Conservation (phyloP, 192 early-diverging fungal species). For the Podila epigama region DNA sequence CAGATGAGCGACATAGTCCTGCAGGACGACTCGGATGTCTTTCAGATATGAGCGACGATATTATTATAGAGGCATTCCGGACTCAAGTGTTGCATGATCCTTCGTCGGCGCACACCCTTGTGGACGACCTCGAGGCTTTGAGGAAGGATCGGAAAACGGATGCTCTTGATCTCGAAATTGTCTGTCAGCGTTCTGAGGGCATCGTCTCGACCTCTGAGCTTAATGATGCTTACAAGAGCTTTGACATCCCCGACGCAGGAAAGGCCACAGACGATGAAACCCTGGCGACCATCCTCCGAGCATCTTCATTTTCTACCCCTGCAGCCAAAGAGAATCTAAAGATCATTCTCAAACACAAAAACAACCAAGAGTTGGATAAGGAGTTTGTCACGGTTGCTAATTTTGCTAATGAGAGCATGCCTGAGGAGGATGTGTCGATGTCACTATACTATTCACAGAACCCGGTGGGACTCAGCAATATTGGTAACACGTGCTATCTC, state of each 20-base stretch:
- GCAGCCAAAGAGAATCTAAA: constrained; percentile 35
- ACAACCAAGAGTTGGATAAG: constrained; percentile 12
- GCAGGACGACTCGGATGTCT: constrained; percentile 21
- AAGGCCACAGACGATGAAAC: constrained; percentile 44
- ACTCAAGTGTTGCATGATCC: constrained; percentile 56
- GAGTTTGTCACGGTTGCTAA: constrained; percentile 2
- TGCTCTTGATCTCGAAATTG: constrained; percentile 54
- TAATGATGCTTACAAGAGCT: constrained; percentile 50
- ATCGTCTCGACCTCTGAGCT: constrained; percentile 54
- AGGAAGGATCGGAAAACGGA: constrained; percentile 42
- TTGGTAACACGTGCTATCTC: constrained; percentile 91
- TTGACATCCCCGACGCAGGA: constrained; percentile 48
- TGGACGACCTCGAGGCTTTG: constrained; percentile 56
- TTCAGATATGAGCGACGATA: constrained; percentile 51
- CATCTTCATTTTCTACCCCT: constrained; percentile 28
- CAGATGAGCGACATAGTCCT: background rate
- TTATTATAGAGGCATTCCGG: constrained; percentile 62
- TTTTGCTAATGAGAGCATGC: background rate
- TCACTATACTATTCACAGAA: constrained; percentile 45
- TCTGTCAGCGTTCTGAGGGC: constrained; percentile 59
- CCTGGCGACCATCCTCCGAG: constrained; percentile 38
- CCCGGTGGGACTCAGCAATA: constrained; percentile 79
- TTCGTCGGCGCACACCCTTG: constrained; percentile 20
- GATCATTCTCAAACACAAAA: constrained; percentile 25
- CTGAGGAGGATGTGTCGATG: constrained; percentile 33